Evolutionary conservation across 176 grass and related monocot species (phyloP).

Genomic region (Bonia amplexicaulis): DNA sequence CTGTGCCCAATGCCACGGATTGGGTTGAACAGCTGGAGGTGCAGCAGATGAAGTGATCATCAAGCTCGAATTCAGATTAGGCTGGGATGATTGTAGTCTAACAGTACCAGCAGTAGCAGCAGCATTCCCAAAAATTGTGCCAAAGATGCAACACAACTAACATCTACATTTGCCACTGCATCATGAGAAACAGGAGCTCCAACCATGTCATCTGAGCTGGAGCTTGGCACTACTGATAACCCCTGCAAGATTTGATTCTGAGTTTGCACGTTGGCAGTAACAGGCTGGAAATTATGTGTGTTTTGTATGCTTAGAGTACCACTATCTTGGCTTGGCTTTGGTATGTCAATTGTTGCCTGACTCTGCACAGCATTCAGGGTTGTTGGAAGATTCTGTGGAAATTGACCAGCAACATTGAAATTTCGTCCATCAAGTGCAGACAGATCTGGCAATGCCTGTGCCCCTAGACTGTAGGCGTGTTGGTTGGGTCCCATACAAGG

Average conservation of each 20-base stretch:
- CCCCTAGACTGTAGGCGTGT: slow-evolving; percentile 36
- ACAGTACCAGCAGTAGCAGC: slow-evolving; percentile 28
- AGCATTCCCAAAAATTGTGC: slow-evolving; percentile 61
- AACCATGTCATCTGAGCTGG: slow-evolving; percentile 40
- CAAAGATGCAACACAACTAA: slow-evolving; percentile 70
- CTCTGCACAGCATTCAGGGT: slow-evolving; percentile 32
- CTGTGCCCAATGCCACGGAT: slow-evolving; percentile 38
- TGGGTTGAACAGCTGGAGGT: slow-evolving; percentile 33
- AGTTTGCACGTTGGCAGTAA: slow-evolving; percentile 36
- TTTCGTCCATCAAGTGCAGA: slow-evolving; percentile 35
- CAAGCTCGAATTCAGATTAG: slow-evolving; percentile 32
- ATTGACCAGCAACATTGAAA: slow-evolving; percentile 34
- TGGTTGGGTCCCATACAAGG: slow-evolving; percentile 44
- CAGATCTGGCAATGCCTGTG: slow-evolving; percentile 36
- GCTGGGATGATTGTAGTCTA: slow-evolving; percentile 43
- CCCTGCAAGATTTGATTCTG: slow-evolving; percentile 36
- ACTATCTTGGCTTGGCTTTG: slow-evolving; percentile 26
- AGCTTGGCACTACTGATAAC: slow-evolving; percentile 23
- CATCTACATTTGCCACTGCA: slow-evolving; percentile 48
- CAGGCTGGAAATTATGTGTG: slow-evolving; percentile 35
- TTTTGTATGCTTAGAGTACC: slow-evolving; percentile 34
- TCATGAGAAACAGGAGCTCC: slow-evolving; percentile 49
- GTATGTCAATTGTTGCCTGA: slow-evolving; percentile 26
- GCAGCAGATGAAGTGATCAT: slow-evolving; percentile 13
- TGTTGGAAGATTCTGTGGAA: slow-evolving; percentile 41